Base-by-base conservation (phyloP, 2,329 filamentous ascomycete species). In the Fusarium buxicola region DNA sequence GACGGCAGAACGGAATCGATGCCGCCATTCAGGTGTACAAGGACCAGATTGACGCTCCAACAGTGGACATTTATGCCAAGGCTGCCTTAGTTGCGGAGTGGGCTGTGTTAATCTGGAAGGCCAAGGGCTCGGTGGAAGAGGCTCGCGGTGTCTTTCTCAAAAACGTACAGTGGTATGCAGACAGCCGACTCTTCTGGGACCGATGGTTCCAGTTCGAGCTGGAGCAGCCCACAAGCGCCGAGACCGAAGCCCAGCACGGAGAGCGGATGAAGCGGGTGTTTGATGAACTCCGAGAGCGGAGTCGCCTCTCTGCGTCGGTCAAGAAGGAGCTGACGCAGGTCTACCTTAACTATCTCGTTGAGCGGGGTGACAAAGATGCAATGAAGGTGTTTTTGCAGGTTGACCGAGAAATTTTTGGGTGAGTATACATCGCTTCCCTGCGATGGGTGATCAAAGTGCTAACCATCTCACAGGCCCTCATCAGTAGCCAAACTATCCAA, bases 151-250 rank as follows among this genome's bases (percentile, higher is more conserved):
- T 97, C 1, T 98, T 94, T 79, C 80, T 88, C 60, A 90, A 89
- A 76, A 94, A 97, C 69, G 84, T 91, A 53, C 88, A 93, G 73
- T 92, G 88, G 82, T 97, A 96, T 74, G 83, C 89, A 3, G 92
- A 95, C 73, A 97, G 93, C 75, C 86, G 88, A 30, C 82, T 91
- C 38, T 98, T 98, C 81, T 99, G 95, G 94, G 83, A 88, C 68
- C 91, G 87, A 71, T 98, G 93, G 82, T 85, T 98, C 51, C 82
- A 90, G 56, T 97, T 99, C 72, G 95, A 99, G 79, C 82, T 96
- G 44, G 88, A 91, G 54, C 94, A 97, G 75, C 90, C 92, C 10
- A 89, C 89, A 2, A 88, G 81, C 60, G 78, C 82, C 2, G 85
- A 88, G 45, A 82, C 84, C 3, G 91, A 94, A 71, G 69, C 81